Conservation (phyloP, 164 flowering plant genomes). For the Vitis rupestris region DNA sequence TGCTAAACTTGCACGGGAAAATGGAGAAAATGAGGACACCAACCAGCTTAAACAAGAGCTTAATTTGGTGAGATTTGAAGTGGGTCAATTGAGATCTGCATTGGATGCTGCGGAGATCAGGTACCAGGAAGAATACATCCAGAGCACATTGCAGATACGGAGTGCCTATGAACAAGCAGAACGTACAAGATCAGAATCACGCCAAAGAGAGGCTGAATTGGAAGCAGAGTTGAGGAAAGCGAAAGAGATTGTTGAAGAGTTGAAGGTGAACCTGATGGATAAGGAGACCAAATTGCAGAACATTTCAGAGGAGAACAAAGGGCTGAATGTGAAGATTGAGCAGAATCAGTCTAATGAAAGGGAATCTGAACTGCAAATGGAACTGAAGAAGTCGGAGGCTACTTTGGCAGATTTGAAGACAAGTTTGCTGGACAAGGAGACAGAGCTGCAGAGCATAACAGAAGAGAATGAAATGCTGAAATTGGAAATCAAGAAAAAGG, state of each 20-base stretch:
- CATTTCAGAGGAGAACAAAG: slow-evolving; percentile 31
- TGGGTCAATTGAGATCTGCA: slow-evolving; percentile 30
- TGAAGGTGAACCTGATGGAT: slow-evolving; percentile 30
- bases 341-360: slow-evolving; percentile 14
- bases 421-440: slow-evolving; percentile 30
- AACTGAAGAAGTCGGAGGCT: slow-evolving; percentile 26
- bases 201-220: slow-evolving; percentile 30
- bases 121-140: slow-evolving; percentile 46
- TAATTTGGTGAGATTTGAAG: slow-evolving; percentile 25
- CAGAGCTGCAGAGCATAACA: slow-evolving; percentile 20
- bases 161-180: slow-evolving; percentile 41
- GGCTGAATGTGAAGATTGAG: slow-evolving; percentile 15
- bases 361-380: slow-evolving; percentile 24
- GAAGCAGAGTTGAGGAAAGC: slow-evolving; percentile 26
- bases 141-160: slow-evolving; percentile 40
- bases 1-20: slow-evolving; percentile 3
- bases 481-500: slow-evolving; percentile 24
- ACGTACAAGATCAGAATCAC: slow-evolving; percentile 20
- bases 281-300: slow-evolving; percentile 33
- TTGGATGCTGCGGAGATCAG: slow-evolving; percentile 37
- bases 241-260: slow-evolving; percentile 21
- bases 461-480: slow-evolving; percentile 37
- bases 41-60: slow-evolving; percentile 26
- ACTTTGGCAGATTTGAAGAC: slow-evolving; percentile 36
- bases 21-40: slow-evolving; percentile 17